phyloP scores from a whole-genome alignment of 345 rosid species.

The Eucalyptus sideroxylon region DNA sequence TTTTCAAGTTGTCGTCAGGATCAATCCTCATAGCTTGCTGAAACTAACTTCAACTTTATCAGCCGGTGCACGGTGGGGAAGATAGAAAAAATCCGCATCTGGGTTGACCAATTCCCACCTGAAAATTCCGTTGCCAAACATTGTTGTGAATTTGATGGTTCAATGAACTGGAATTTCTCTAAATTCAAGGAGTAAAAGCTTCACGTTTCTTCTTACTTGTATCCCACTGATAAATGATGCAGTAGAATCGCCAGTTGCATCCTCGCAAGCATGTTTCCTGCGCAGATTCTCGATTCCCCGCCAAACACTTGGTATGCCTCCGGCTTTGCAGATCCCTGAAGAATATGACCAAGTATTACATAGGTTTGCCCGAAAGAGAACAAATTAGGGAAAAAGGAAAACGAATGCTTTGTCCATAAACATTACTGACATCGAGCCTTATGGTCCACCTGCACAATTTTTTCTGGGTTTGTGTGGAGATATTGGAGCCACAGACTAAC shows the following conservation, averaged over 20 bases:
- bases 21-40: not conserved
- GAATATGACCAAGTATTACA: not conserved
- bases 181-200: not conserved
- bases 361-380: not conserved
- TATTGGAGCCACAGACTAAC: conserved; percentile 14
- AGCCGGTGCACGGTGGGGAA: conserved; percentile 10
- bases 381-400: not conserved
- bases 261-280: conserved; percentile 35
- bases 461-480: not conserved
- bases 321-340: conserved; percentile 11
- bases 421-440: not conserved
- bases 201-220: conserved; percentile 11
- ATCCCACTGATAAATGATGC: conserved; percentile 29
- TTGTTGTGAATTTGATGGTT: not conserved
- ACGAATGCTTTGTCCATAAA: too few species aligned
- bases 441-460: conserved; percentile 13
- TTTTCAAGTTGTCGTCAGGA: too few species aligned
- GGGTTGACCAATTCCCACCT: conserved; percentile 31
- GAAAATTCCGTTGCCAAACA: not conserved
- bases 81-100: conserved; percentile 4
- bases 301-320: conserved; percentile 23
- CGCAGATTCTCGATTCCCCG: conserved; percentile 14
- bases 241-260: conserved; percentile 16
- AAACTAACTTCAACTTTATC: conserved; percentile 17
- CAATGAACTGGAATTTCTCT: not conserved